phyloP scores from a whole-genome alignment of 257 asterid genomes.

The Scutellaria minor region DNA sequence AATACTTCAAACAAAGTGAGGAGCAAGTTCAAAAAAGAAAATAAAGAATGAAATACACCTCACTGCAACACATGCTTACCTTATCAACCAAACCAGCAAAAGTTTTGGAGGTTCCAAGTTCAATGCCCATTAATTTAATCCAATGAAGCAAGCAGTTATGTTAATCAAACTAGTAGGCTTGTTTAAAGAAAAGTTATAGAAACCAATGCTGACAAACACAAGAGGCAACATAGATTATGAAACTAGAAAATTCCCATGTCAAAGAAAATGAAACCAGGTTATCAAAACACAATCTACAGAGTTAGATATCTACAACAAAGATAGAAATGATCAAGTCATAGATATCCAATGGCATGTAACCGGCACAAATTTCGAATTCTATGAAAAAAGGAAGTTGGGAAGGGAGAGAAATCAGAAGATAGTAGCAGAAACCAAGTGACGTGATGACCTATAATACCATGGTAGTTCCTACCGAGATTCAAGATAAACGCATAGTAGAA shows the following conservation, averaged over 20 bases:
- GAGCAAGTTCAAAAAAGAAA: background rate
- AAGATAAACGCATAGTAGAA: conserved; percentile 5
- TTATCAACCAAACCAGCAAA: conserved; percentile 8
- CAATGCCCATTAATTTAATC: conserved; percentile 16
- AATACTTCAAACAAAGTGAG: conserved; percentile 3
- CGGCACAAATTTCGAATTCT: conserved; percentile 8
- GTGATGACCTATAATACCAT: conserved; percentile 16
- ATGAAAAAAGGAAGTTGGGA: background rate
- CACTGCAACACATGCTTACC: background rate
- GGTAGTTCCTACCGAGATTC: conserved; percentile 12
- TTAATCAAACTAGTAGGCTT: background rate
- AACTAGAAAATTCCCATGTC: background rate
- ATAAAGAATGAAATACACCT: background rate
- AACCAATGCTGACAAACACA: background rate
- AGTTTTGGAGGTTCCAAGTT: conserved; percentile 4
- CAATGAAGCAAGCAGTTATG: background rate
- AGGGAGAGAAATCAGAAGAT: background rate
- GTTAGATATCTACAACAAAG: background rate
- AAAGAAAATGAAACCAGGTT: conserved; percentile 4
- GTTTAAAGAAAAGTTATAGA: background rate
- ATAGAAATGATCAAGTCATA: background rate
- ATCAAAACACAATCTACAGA: background rate
- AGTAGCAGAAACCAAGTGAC: background rate
- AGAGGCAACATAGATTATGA: conserved; percentile 3
- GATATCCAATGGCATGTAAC: background rate